phyloP scores from a whole-genome alignment of 2,329 filamentous ascomycete genomes.

The Aotearoamyces nothofagi region DNA sequence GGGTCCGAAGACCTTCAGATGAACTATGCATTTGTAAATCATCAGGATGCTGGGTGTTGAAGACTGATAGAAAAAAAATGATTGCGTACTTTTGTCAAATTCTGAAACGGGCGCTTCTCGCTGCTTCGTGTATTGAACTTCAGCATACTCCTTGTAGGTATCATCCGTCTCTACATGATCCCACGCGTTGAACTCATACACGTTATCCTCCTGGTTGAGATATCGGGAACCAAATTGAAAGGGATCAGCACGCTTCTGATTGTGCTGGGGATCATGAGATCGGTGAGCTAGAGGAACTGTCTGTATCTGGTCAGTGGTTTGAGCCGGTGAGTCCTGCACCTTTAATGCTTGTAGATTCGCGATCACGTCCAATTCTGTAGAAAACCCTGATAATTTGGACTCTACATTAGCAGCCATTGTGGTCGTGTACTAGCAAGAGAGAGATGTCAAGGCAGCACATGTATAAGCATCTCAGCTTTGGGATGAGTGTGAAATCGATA shows the following conservation, averaged over 20 bases:
- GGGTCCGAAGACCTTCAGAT: constrained; percentile 37
- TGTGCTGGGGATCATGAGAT: constrained; percentile 33
- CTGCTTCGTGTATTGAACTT: constrained; percentile 74
- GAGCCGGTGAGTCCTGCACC: constrained; percentile 8
- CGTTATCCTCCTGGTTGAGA: constrained; percentile 70
- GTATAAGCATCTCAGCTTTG: too few species aligned
- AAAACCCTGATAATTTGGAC: too few species aligned
- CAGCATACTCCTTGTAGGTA: constrained; percentile 71
- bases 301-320: constrained; percentile 8
- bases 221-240: constrained; percentile 91
- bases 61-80: constrained; percentile 1
- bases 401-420: too few species aligned
- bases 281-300: constrained; percentile 12
- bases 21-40: constrained; percentile 53
- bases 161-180: constrained; percentile 93
- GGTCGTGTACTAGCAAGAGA: too few species aligned
- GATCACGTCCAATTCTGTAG: constrained; percentile 5
- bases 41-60: constrained; percentile 28
- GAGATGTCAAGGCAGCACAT: too few species aligned
- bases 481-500: too few species aligned
- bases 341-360: constrained; percentile 9
- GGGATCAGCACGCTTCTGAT: constrained; percentile 76
- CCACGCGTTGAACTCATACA: constrained; percentile 98
- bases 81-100: constrained; percentile 66
- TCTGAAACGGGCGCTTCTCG: constrained; percentile 76